Percentiles rank a stretch among this genome's conserved stretches.
Conservation (phyloP, 352 stramenopile species). For the Phytophthora tubulina region DNA sequence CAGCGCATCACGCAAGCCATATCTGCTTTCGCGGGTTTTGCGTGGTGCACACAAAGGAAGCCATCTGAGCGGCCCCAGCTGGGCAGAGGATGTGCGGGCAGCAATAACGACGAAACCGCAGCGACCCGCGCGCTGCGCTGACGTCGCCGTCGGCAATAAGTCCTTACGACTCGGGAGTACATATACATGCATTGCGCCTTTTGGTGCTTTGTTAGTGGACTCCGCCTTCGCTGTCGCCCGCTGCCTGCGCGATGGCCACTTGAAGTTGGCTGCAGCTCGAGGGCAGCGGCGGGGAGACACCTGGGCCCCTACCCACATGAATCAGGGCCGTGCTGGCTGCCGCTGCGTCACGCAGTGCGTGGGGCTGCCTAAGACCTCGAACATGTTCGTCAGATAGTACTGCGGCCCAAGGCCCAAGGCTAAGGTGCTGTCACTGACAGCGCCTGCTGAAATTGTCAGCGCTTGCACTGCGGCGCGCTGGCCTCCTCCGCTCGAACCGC, state of each 20-base stretch:
- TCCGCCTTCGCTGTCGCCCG: not conserved
- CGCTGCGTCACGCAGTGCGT: not conserved
- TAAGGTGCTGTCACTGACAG: not conserved
- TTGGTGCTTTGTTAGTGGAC: not conserved
- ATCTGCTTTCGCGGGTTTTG: conserved; percentile 26
- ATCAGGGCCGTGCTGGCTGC: conserved; percentile 27
- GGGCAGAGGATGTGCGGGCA: conserved; percentile 2
- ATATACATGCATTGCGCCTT: too few species aligned
- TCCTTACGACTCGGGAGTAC: not conserved
- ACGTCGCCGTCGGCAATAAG: not conserved
- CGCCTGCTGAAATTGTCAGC: not conserved
- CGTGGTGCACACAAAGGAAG: conserved; percentile 34
- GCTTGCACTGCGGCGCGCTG: not conserved
- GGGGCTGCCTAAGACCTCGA: conserved; percentile 18
- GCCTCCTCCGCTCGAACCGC: not conserved
- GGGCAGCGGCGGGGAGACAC: conserved; percentile 6
- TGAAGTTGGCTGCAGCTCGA: conserved; percentile 28
- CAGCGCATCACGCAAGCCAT: conserved; percentile 39
- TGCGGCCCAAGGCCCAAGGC: not conserved
- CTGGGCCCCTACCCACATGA: conserved; percentile 26
- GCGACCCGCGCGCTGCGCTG: not conserved
- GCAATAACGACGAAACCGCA: conserved; percentile 22
- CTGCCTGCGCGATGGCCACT: not conserved
- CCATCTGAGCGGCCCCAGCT: conserved; percentile 31
- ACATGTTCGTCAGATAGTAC: conserved; percentile 8